Base-by-base conservation (phyloP, 2,329 filamentous ascomycete genomes). In the Scorias spongiosa region DNA sequence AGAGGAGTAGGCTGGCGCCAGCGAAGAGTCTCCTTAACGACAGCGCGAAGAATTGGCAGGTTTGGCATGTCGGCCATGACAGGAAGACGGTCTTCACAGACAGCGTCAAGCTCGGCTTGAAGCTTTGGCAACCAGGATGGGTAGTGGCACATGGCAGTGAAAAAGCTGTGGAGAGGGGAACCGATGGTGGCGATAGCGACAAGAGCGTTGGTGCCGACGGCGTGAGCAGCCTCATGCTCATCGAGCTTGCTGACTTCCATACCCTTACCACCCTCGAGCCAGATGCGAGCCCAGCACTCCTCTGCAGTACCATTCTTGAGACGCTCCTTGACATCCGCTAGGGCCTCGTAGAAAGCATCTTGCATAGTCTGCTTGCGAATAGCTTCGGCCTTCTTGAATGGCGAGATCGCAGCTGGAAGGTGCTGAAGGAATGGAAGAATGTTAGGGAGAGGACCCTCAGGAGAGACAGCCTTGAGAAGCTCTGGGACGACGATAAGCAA, bases 11-110 rank as follows among this genome's bases (percentile, higher is more conserved):
- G 67, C 4, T 73, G 74, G 42, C 72, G 63, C 74, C 74, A 77
- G 39, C 74, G 62, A n/a, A 75, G 55, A 11, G 70, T 72, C 58
- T 78, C 75, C 57, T 77, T 75, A 20, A 77, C 58, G 37, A 71
- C 71, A 1, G 74, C 74, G 12, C 73, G 63, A 9, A 76, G 65
- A 0, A 64, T 72, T 1, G 74, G 74, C 15, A 78, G 58, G 12
- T 67, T 57, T 2, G 68, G 58, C 49, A 67, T 69, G 51, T 78
- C 71, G 7, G 62, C 59, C 29, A 70, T 65, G 11, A 59, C 68
- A 0, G 74, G 74, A 60, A 76, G 64, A 15, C 69, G 64, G 46
- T 72, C 65, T 12, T 72, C 72, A 44, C 71, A 74, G 1, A 76
- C 70, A 8, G 64, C 58, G 49, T 78, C 75, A 11, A 78, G 66